Conservation (phyloP, 2,329 filamentous ascomycete species). For the Aspergillus unguis region DNA sequence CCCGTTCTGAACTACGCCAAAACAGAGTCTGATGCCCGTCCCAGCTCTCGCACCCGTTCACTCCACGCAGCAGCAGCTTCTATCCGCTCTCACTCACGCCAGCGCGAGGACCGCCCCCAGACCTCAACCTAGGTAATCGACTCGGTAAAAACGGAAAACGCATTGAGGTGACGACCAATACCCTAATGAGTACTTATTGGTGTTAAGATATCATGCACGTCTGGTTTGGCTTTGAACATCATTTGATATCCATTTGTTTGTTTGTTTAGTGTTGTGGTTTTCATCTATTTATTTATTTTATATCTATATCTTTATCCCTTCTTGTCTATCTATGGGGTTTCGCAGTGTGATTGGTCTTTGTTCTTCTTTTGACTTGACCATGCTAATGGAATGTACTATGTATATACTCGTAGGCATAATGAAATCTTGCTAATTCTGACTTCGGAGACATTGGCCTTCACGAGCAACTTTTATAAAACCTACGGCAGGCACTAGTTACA, state of each 20-base stretch:
- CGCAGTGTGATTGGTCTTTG: too few relatives aligned
- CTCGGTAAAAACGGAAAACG: background rate
- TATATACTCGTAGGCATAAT: too few relatives aligned
- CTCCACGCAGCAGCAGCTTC: constrained; percentile 12
- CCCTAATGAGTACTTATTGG: too few relatives aligned
- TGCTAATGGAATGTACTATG: too few relatives aligned
- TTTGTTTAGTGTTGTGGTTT: background rate
- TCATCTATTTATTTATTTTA: too few relatives aligned
- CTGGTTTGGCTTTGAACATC: background rate
- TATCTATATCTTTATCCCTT: background rate
- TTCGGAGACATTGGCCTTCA: too few relatives aligned
- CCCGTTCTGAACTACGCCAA: constrained; percentile 18
- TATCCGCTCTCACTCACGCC: constrained; percentile 11
- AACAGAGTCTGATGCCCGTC: constrained; percentile 11
- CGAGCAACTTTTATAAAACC: too few relatives aligned
- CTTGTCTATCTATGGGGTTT: background rate
- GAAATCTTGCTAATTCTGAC: too few relatives aligned
- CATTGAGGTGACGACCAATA: background rate
- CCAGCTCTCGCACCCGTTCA: constrained; percentile 16
- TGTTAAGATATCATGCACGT: background rate
- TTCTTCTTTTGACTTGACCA: too few relatives aligned
- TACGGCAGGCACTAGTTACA: too few relatives aligned
- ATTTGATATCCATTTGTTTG: constrained; percentile 29
- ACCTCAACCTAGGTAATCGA: constrained; percentile 7
- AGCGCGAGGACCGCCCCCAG: constrained; percentile 15